Percentiles rank a stretch among this genome's conserved stretches.
Conservation (phyloP, 768 basidiomycete species). For the Favolaschia claudopus region DNA sequence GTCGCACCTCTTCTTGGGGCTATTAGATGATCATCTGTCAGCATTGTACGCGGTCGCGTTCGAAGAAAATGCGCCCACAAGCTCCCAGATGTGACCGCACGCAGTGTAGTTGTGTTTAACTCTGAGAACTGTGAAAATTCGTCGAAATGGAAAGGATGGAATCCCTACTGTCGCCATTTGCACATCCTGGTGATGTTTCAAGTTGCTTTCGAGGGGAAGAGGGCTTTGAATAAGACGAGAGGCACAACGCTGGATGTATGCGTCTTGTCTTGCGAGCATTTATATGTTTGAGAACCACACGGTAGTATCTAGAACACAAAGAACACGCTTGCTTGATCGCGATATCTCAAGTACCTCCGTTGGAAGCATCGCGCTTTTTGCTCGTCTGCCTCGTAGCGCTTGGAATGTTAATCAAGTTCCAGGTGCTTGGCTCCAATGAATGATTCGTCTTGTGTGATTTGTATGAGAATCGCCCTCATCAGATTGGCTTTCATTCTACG, state of each 20-base stretch:
- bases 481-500: constrained; percentile 21
- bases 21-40: constrained; percentile 37
- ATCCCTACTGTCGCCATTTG: constrained; percentile 71
- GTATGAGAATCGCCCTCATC: constrained; percentile 25
- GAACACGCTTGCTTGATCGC: constrained; percentile 13
- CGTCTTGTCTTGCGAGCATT: constrained; percentile 1
- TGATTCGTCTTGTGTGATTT: no score
- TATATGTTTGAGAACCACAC: constrained; percentile 19
- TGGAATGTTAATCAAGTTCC: constrained; percentile 26
- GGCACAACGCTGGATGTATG: not conserved
- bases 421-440: constrained; percentile 26
- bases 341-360: constrained; percentile 17
- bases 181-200: constrained; percentile 66
- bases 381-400: constrained; percentile 17
- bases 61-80: constrained; percentile 48
- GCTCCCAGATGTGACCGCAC: constrained; percentile 62
- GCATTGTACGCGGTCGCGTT: not conserved
- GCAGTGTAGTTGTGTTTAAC: constrained; percentile 67
- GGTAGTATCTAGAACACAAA: constrained; percentile 23
- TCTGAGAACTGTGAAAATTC: constrained; percentile 46
- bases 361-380: constrained; percentile 14
- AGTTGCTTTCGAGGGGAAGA: constrained; percentile 30
- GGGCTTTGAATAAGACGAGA: constrained; percentile 14
- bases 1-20: constrained; percentile 68
- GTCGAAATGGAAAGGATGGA: constrained; percentile 12